phyloP scores from a whole-genome alignment of 139 green algal species.

The Chlorella sorokiniana region DNA sequence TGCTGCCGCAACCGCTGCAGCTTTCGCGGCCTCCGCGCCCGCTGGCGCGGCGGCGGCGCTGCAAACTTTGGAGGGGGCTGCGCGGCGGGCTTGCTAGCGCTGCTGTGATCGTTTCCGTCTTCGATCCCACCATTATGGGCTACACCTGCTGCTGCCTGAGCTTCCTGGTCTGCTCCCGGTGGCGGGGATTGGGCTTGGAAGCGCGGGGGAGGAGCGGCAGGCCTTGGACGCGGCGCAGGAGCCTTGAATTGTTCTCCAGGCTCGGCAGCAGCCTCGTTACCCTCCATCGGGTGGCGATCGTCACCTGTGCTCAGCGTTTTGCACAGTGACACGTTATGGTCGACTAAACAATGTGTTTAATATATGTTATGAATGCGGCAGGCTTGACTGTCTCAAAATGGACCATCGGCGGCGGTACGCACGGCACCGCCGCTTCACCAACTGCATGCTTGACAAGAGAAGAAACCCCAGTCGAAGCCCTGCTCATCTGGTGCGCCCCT shows the following conservation, averaged over 20 bases:
- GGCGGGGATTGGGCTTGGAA: neutral
- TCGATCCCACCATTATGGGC: neutral
- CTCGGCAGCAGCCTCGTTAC: neutral
- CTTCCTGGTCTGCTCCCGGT: too few species aligned
- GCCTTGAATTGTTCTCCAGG: constrained; percentile 18
- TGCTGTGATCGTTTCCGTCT: neutral
- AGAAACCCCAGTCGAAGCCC: too few species aligned
- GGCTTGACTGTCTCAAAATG: too few species aligned
- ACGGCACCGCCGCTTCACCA: too few species aligned
- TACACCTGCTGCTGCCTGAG: neutral
- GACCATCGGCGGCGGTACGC: too few species aligned
- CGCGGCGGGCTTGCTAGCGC: neutral
- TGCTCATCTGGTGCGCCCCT: too few species aligned
- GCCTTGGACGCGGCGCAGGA: neutral
- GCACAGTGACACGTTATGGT: too few species aligned
- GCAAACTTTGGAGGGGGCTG: constrained; percentile 26
- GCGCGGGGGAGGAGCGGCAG: neutral
- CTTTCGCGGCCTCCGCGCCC: constrained; percentile 8
- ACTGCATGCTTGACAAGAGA: too few species aligned
- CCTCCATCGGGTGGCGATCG: neutral
- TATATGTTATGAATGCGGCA: too few species aligned
- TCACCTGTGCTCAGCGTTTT: neutral
- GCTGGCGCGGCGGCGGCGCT: neutral
- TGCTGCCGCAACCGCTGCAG: constrained; percentile 33
- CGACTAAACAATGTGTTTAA: neutral